Evolutionary conservation across 805 yeast species (phyloP).

Genomic region (Candida vartiovaarae): DNA sequence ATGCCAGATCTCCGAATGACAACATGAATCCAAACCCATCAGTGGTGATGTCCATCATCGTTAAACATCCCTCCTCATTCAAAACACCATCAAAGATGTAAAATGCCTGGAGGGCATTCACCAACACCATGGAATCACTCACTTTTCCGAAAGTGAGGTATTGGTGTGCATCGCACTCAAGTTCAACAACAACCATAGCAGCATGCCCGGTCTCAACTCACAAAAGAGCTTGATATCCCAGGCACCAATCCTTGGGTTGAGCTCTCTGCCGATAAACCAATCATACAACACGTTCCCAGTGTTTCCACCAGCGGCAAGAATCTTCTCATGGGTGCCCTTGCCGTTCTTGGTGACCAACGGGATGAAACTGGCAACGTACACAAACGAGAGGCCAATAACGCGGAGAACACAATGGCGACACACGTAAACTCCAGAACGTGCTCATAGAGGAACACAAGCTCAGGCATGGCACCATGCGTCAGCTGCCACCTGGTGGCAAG

Average conservation of each 20-base stretch:
- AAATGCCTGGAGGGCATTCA: slow-evolving; percentile 63
- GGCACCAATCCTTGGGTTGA: slow-evolving; percentile 81
- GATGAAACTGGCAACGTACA: slow-evolving; percentile 61
- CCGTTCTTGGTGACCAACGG: slow-evolving; percentile 48
- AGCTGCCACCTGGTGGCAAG: slow-evolving; percentile 46
- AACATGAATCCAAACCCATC: slow-evolving; percentile 98
- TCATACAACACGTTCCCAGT: slow-evolving; percentile 70
- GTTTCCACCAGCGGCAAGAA: slow-evolving; percentile 84
- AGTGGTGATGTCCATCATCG: slow-evolving; percentile 94
- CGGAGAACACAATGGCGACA: slow-evolving; percentile 57
- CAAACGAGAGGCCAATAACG: slow-evolving; percentile 51
- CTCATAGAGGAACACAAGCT: slow-evolving; percentile 66
- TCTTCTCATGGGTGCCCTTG: slow-evolving; percentile 50
- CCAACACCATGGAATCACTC: slow-evolving; percentile 65
- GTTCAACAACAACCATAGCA: slow-evolving; percentile 77
- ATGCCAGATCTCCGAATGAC: slow-evolving; percentile 85
- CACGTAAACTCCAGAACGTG: slow-evolving; percentile 60
- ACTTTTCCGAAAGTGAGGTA: slow-evolving; percentile 53
- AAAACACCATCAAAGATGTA: slow-evolving; percentile 89
- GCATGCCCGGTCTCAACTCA: slow-evolving; percentile 91
- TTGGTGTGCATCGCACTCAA: slow-evolving; percentile 78
- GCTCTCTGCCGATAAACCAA: slow-evolving; percentile 96
- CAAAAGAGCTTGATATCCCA: slow-evolving; percentile 89
- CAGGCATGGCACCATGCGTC: slow-evolving; percentile 60
- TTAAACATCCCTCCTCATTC: slow-evolving; percentile 81